Evolutionary conservation across 1,139 yeast species (phyloP), one percentile per base, ranked within the genome.

Genomic region (Citeromyces siamensis): DNA sequence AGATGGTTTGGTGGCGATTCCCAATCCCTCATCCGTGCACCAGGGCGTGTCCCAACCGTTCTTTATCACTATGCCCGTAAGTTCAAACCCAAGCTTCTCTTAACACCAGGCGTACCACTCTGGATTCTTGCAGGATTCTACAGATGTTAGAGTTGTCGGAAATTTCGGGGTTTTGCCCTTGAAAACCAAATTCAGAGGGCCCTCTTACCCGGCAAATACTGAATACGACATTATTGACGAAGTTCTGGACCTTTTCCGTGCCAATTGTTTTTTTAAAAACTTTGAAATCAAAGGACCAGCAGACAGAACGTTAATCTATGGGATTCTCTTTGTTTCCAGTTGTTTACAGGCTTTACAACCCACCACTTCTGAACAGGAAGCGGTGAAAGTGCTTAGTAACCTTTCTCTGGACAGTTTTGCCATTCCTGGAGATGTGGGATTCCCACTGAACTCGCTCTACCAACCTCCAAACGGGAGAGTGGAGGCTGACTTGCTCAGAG

Each of bases 221-320:
- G 95, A 83, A 48, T 88, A 86, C 56, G 99, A 90, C 58, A 83
- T 90, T 42, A 70, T 83, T 41, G 98, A 90, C 53, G 99, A 90
- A 58, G 71, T 79, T 20, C 62, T 90, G 41, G 98, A 90, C 58
- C 68, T 90, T 41, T 90, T 90, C 59, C 70, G 98, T 46, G 96
- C 97, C 50, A 90, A 90, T 59, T 83, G 95, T 6, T 88, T 90
- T 60, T 90, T 93, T 70, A 81, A 84, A 55, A 90, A 90, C 66
- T 93, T 90, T 58, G 98, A 93, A 61, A 86, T 90, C 61, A 85
- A 85, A 56, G 95, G 96, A 9, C 85, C 94, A 14, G 82, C 96
- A 3, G 99, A 90, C 58, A 70, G 99, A 47, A 71, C 90, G n/a
- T 66, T 90, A 44, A 88, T 93, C 50, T 90, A 90, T 55, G 99